Base-by-base conservation (phyloP, 331 rosid genomes). In the Arachis monticola region DNA sequence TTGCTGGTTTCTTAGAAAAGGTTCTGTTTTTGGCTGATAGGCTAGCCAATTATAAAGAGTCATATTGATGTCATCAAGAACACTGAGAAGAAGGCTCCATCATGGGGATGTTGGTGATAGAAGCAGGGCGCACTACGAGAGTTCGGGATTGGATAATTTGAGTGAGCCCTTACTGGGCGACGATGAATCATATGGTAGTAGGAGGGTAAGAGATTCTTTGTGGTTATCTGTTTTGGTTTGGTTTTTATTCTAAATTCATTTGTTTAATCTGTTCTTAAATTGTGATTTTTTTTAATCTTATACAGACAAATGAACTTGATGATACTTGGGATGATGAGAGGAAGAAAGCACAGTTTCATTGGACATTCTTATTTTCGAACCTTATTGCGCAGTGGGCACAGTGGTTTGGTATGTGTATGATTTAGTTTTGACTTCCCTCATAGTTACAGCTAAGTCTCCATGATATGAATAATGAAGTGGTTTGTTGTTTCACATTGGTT, bases 341-440 rank as follows among this genome's bases (percentile, higher is more conserved):
- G 80, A 86, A 85, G 78, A 90, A 77, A 84, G 93, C 89, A 13
- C 93, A 79, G 32, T 81, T 83, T 71, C 99, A 92, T 67, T 94
- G 99, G 99, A 87, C 93, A 22, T 81, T 85, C 70, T 8, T 90
- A 72, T 94, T 92, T 74, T 90, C 99, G 44, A 90, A 87, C 69
- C 76, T 94, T 75, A 87, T 94, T 77, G 86, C 88, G 5, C 93
- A 90, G 73, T 94, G 99, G 99, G 93, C 96, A 5, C 95, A 87
- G 27, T 88, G 92, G 96, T 84, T 94, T 77, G 99, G 99, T 94
- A 87, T 56, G 64, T 76, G 61, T 71, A 35, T 51, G 57, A 30
- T 53, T 70, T 35, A 35, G 77, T 58, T 67, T 74, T 41, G 65
- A 45, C 60, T 65, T 48, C 7, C 32, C 67, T 55, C 17, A 7